Evolutionary conservation across 495 filamentous ascomycete genomes (phyloP), one percentile per base, ranked within the genome.

Genomic region (Podospora pseudoanserina): DNA sequence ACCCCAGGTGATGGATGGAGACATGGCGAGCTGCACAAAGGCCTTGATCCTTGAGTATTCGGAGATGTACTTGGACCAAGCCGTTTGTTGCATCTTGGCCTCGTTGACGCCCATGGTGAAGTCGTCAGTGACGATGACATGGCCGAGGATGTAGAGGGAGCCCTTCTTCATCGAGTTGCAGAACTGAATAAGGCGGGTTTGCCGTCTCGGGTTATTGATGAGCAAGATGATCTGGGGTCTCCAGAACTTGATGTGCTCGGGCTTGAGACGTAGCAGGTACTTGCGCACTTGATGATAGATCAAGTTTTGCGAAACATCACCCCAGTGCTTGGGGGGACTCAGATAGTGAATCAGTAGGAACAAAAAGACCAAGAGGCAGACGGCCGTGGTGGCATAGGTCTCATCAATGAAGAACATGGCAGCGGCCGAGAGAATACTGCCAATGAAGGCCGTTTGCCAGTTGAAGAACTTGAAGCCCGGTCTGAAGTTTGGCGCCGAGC

Each of bases 211-310:
- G 68, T 93, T 89, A 74, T 92, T 95, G 68, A 96, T 88, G 60
- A 96, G 88, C 0, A 96, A 82, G 56, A 96, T 82, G 65, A 96
- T 94, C 69, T 88, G 92, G 0, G 92, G 92, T 55, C 92, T 85
- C 92, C 92, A 96, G 75, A 94, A 95, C 72, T 96, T 96, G 76
- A 96, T 92, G 72, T 96, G 92, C 68, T 96, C 92, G 67, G 92
- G 91, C 54, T 88, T 89, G 11, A 96, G 82, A 27, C 92, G 86
- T 59, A 96, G 81, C 19, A 96, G 78, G 70, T 96, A 96, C 73
- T 96, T 96, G 63, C 92, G 86, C 5, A 96, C 92, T 79, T 96
- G 92, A 71, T 96, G 92, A 72, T 95, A 96, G 61, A 96, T 96
- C 65, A 96, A 79, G 74, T 89, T 92, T 72, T 96, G 92, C 39